A percentile compares a stretch with the other conserved stretches of the same genome.
Conservation (phyloP, 2,329 filamentous ascomycete species). For the Epichloe glyceriae region DNA sequence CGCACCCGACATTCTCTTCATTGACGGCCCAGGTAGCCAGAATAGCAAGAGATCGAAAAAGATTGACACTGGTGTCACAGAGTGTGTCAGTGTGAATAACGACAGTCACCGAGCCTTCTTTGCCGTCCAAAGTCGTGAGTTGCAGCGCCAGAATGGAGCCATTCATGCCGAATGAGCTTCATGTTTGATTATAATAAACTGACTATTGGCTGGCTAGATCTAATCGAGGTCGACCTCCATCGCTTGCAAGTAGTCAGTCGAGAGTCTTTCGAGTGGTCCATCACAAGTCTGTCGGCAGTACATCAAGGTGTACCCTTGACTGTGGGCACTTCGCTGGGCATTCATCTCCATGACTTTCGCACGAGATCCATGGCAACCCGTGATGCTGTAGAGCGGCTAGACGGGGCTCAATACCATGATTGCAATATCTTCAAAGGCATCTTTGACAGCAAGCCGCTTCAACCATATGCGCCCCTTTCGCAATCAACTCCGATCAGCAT, state of each 20-base stretch:
- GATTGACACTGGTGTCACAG: slow-evolving; percentile 61
- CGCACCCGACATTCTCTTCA: slow-evolving; percentile 51
- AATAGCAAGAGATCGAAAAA: slow-evolving; percentile 42
- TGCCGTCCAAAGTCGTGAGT: slow-evolving; percentile 58
- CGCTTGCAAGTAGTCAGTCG: slow-evolving; percentile 57
- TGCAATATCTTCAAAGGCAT: slow-evolving; percentile 24
- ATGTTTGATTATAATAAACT: neutral
- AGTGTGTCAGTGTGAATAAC: slow-evolving; percentile 72
- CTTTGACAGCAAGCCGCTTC: slow-evolving; percentile 39
- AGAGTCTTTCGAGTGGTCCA: slow-evolving; percentile 65
- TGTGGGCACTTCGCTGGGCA: slow-evolving; percentile 66
- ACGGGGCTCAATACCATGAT: slow-evolving; percentile 13
- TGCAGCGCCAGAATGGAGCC: neutral
- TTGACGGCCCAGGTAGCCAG: slow-evolving; percentile 33
- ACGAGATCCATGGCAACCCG: slow-evolving; percentile 20
- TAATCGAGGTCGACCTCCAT: slow-evolving; percentile 72
- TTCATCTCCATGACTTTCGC: slow-evolving; percentile 74
- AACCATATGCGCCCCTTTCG: slow-evolving; percentile 57
- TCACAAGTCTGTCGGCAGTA: slow-evolving; percentile 68
- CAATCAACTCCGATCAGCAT: slow-evolving; percentile 76
- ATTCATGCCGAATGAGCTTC: too few relatives aligned
- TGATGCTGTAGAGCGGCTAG: slow-evolving; percentile 25
- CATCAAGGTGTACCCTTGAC: slow-evolving; percentile 58
- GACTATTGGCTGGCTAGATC: slow-evolving; percentile 20
- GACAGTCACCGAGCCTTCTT: slow-evolving; percentile 58